Base-by-base conservation (phyloP, 1,139 yeast species). In the Pneumocystis murina region DNA sequence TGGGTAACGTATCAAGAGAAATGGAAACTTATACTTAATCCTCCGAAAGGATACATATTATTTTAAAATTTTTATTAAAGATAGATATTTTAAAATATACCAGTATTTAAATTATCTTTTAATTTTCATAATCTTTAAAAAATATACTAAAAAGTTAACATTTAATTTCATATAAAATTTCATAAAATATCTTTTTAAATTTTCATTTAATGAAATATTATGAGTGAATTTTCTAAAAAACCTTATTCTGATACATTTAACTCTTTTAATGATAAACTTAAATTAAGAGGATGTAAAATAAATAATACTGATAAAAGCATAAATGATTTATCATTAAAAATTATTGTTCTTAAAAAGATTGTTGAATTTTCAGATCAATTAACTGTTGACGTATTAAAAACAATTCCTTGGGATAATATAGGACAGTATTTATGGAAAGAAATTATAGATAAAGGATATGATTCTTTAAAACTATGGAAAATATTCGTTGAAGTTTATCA, bases 1-100 rank as follows among this genome's bases (percentile, higher is more conserved):
- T 64, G 65, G 65, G 24, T 4, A 17, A 59, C 20, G 1, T 48
- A 48, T 48, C 33, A 48, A 10, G 33, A 48, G 14, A 48, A 48
- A 24, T 48, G 55, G 55, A 48, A 48, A 48, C 55, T 48, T 20
- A 48, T 48, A 48, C 55, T 24, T 24, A 48, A 12, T 24, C 55
- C 55, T 1, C 55, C 55, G 20, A 48, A 48, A 24, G 55, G 55
- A 24, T 48, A 48, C 17, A 3, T 48, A 24, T 48, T 48, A 20
- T 48, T 48, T 48, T 48, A 14, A 48, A 24, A 20, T 48, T 48
- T 48, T 48, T 43, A 20, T 24, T 48, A 48, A 38, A 38, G n/a
- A 24, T 24, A 12, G 12, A 5, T 12, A 48, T 48, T 24, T 14
- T 48, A 48, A 48, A 8, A 20, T 48, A n/a, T 12, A 41, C 14